Evolutionary conservation across 495 filamentous ascomycete species (phyloP), one percentile per base, ranked within the genome.

Genomic region (Haplographium delicatum): DNA sequence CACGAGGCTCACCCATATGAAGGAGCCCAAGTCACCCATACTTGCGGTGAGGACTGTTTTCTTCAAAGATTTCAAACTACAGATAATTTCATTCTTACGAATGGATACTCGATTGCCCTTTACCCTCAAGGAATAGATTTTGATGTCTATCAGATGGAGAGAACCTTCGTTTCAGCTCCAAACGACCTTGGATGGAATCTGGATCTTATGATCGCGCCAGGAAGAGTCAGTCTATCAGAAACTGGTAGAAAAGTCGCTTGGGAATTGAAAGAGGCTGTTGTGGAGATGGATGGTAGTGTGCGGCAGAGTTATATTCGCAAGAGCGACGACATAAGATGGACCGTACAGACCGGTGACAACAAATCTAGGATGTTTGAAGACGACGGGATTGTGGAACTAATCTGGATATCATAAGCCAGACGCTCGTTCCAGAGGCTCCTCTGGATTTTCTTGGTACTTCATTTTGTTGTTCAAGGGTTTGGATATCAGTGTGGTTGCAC

Each of bases 201-300:
- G 24, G 75, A 79, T 51, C 75, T 73, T 49, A 68, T 66, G 39
- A 60, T 73, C 19, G 74, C 74, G 5, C 75, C 75, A 9, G 73
- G 73, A 51, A 64, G 75, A 15, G 61, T 58, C 20, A 65, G 64
- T 25, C 65, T 79, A 35, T 54, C 69, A 34, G 62, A 64, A 60
- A 76, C 69, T 4, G 75, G 74, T 0, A 62, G 70, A 34, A 79
- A 79, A 64, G 69, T 73, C 2, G 65, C 70, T 19, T 79, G 74
- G 74, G 75, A 79, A 44, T 57, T 79, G 49, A 66, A 69, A 45
- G 73, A 79, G 53, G 67, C 68, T 5, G 59, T 5, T 0, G 38
- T 70, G 50, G 62, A 66, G 24, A 59, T 61, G 1, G 70, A 74
- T 40, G 72, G 73, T 9, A 68, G 58, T 9, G 61, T 78, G 23